Conservation (phyloP, 768 basidiomycete species). For the Podaxis sp. region DNA sequence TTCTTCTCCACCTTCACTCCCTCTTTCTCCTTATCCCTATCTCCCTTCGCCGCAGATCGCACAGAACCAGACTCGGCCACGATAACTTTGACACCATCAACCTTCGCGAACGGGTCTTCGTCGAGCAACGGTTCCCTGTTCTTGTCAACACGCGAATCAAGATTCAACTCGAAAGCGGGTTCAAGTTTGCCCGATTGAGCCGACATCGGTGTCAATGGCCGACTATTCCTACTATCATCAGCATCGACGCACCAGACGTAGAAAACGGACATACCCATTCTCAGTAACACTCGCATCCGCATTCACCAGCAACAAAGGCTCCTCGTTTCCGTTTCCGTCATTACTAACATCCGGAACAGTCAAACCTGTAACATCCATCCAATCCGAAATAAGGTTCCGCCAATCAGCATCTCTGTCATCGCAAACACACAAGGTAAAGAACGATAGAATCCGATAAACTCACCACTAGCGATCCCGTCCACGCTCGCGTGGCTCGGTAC, state of each 20-base stretch:
- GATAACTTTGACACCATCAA: conserved; percentile 50
- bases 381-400: background rate
- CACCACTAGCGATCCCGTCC: conserved; percentile 4
- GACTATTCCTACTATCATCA: background rate
- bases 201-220: background rate
- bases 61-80: background rate
- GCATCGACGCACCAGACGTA: background rate
- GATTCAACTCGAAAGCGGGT: conserved; percentile 24
- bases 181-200: conserved; percentile 13
- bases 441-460: background rate
- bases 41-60: background rate
- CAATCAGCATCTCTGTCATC: background rate
- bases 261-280: background rate
- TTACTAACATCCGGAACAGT: background rate
- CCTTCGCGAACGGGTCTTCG: conserved; percentile 56
- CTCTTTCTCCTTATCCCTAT: conserved; percentile 6
- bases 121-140: conserved; percentile 22
- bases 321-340: background rate
- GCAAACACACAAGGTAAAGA: background rate
- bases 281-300: background rate
- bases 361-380: background rate
- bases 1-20: conserved; percentile 19
- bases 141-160: background rate
- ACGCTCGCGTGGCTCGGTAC: background rate
- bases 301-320: background rate